Conservation (phyloP, 192 early-diverging fungal species). For the Gamsiella multidivaricata region DNA sequence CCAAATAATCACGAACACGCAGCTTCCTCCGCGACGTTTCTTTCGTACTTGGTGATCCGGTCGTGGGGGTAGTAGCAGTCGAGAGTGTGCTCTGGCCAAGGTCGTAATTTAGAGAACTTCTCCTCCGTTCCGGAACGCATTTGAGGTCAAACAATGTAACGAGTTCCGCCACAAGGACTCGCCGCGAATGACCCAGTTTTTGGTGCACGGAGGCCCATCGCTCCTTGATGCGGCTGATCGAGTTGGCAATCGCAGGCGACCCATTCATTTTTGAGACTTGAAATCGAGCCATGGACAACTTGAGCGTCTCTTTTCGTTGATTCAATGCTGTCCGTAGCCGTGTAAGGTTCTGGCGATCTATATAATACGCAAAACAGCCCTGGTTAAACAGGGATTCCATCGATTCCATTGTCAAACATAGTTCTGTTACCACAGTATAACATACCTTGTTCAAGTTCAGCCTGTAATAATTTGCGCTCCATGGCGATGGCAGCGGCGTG, state of each 20-base stretch:
- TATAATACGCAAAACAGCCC: neutral
- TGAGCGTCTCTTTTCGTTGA: slow-evolving; percentile 43
- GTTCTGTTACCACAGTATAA: neutral
- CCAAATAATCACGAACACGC: slow-evolving; percentile 45
- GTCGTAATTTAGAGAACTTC: slow-evolving; percentile 6
- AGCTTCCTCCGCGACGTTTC: slow-evolving; percentile 14
- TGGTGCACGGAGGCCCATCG: slow-evolving; percentile 59
- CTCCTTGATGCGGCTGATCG: slow-evolving; percentile 38
- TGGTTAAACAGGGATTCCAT: neutral
- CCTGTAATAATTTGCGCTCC: slow-evolving; percentile 13
- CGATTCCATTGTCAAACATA: no score
- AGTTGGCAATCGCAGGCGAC: slow-evolving; percentile 32
- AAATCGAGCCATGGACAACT: slow-evolving; percentile 34
- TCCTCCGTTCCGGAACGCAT: slow-evolving; percentile 25
- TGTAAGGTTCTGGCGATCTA: slow-evolving; percentile 36
- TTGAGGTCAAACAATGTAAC: slow-evolving; percentile 65
- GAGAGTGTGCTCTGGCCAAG: slow-evolving; percentile 20
- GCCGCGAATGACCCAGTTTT: slow-evolving; percentile 53
- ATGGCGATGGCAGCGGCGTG: slow-evolving; percentile 25
- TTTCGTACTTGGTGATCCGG: slow-evolving; percentile 12
- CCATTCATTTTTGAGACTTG: slow-evolving; percentile 44
- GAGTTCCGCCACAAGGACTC: slow-evolving; percentile 61
- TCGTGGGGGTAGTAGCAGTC: slow-evolving; percentile 22
- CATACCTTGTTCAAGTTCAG: slow-evolving; percentile 47
- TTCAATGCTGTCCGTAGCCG: slow-evolving; percentile 23